These are phyloP conservation scores for Thalassiosira exigua DNA, from an alignment of 352 stramenopile genomes.

Conservation along the genomic window DNA sequence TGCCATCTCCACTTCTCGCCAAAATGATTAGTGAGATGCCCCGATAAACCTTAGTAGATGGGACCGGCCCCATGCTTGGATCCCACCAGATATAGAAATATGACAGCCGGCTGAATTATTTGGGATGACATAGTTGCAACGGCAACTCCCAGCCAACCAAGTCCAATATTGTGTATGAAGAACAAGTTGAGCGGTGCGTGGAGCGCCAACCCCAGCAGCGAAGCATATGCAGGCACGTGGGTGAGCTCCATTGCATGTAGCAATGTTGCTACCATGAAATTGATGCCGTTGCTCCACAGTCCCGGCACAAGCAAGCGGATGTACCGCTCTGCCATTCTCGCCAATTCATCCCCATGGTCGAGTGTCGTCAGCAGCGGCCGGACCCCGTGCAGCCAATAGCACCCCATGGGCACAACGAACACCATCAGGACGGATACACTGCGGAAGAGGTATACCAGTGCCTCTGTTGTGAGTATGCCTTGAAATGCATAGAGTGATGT, in stretches of 20 bases:
- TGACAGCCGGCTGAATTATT: slow-evolving; percentile 50
- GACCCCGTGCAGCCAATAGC: slow-evolving; percentile 65
- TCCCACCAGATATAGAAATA: slow-evolving; percentile 45
- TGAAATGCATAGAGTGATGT: too few relatives aligned
- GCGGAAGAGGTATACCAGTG: slow-evolving; percentile 54
- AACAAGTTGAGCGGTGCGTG: slow-evolving; percentile 71
- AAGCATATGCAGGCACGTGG: slow-evolving; percentile 51
- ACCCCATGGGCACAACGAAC: slow-evolving; percentile 60
- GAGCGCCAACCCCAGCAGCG: slow-evolving; percentile 41
- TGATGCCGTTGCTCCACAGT: slow-evolving; percentile 61
- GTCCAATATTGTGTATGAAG: slow-evolving; percentile 60
- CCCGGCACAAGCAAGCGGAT: slow-evolving; percentile 50
- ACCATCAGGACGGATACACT: slow-evolving; percentile 61
- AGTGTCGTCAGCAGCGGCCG: slow-evolving; percentile 55
- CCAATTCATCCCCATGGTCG: slow-evolving; percentile 54
- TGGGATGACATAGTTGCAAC: slow-evolving; percentile 58
- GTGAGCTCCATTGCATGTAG: slow-evolving; percentile 64
- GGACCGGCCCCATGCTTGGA: slow-evolving; percentile 17
- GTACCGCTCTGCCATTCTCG: slow-evolving; percentile 55
- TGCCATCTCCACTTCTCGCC: slow-evolving; percentile 26
- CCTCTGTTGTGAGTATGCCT: too few relatives aligned
- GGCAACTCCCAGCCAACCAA: slow-evolving; percentile 63
- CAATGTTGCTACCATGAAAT: slow-evolving; percentile 65
- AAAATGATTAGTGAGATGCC: slow-evolving; percentile 42
- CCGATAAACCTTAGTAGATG: slow-evolving; percentile 41